Evolutionary conservation across 495 filamentous ascomycete genomes (phyloP).

Genomic region (Aspergillus nidulans): DNA sequence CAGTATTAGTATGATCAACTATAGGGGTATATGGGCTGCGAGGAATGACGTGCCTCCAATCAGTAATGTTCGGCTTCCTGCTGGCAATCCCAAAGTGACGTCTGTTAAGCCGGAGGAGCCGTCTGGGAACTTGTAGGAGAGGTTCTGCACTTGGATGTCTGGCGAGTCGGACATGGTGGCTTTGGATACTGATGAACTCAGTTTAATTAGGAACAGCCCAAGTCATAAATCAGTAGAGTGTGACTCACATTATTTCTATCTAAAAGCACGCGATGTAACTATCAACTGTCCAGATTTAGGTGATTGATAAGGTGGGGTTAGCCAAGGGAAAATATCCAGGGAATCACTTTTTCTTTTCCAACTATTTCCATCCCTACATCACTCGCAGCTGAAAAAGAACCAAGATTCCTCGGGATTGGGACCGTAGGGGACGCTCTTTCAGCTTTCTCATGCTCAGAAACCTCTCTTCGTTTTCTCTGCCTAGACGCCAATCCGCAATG

Average conservation of each 20-base stretch:
- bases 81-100: conserved; percentile 70
- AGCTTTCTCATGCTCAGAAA: conserved; percentile 12
- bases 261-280: conserved; percentile 8
- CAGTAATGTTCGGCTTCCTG: conserved; percentile 80
- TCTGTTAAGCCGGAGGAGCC: conserved; percentile 65
- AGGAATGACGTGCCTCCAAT: conserved; percentile 64
- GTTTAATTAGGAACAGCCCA: not conserved
- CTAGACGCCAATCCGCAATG: conserved; percentile 25
- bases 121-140: conserved; percentile 89
- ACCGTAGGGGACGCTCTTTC: not conserved
- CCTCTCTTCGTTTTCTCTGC: conserved; percentile 6
- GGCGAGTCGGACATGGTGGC: conserved; percentile 31
- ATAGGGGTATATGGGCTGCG: not conserved
- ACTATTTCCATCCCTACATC: not conserved
- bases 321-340: not conserved
- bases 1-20: not conserved
- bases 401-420: not conserved
- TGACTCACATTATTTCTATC: conserved; percentile 8
- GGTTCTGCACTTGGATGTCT: conserved; percentile 63
- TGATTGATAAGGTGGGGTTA: conserved; percentile 2
- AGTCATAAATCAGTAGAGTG: not conserved
- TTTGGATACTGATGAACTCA: not conserved
- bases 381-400: not conserved
- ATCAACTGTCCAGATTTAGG: not conserved
- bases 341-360: conserved; percentile 1